Evolutionary conservation across 2,329 filamentous ascomycete species (phyloP), one percentile per base, ranked within the genome.

Genomic region (Fusarium irregulare): DNA sequence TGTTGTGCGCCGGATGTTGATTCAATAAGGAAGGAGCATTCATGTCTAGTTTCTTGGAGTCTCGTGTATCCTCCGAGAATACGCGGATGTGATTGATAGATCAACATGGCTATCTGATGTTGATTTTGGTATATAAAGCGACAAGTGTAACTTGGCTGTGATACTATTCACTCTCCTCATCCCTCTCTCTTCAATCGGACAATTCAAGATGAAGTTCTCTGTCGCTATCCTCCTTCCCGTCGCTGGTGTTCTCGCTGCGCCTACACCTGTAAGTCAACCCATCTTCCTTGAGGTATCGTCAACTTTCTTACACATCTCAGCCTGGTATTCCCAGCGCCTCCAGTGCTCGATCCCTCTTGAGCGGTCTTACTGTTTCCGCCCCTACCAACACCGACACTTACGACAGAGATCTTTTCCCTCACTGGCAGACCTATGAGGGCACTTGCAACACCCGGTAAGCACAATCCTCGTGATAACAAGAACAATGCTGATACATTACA

Each of bases 381-480:
- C 80, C 86, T 44, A 85, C 85, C 37, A 84, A 87, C 53, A 84
- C 86, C 48, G 81, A 80, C 64, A 83, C 83, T 21, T 93, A 94
- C 80, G 81, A 85, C 60, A 89, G 92, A 55, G 85, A 87, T 73
- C 80, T 90, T 55, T 94, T 94, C 81, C 90, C 89, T 4, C 88
- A 90, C 79, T 94, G 92, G 92, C 87, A 85, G 71, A 90, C 88
- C 30, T 85, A 89, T 73, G 81, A 80, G 16, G 91, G 90, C 11
- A 79, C 80, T 7, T 96, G 93, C 85, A 90, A 93, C 81, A 92
- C 92, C 21, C 83, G 86, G 83, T 84, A 78, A 30, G 75, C 63
- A 7, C n/a, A 4, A 34, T 25, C 21, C 20, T 9, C 4, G 2
- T 20, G 21, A 5, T 4, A 21, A 2, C 20, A n/a, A 11, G 41